Evolutionary conservation across 2,329 filamentous ascomycete genomes (phyloP).

Genomic region (Pestalotiopsis sp.): DNA sequence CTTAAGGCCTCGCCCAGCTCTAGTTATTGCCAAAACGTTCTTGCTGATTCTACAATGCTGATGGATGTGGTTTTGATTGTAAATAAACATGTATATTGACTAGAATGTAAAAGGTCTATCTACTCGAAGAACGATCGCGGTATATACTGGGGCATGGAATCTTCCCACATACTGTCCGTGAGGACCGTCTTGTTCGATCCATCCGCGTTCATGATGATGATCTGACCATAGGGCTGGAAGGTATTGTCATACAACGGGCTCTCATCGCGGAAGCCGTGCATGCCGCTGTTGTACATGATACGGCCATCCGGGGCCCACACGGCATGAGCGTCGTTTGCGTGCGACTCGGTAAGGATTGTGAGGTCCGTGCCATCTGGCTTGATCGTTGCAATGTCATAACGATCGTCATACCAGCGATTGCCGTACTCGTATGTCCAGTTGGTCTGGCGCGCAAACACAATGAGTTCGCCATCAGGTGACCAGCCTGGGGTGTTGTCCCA

Average conservation of each 20-base stretch:
- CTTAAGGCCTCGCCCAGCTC: too few relatives aligned
- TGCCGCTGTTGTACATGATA: conserved; percentile 43
- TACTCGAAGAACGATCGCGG: not conserved
- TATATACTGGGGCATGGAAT: conserved; percentile 31
- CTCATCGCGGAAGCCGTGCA: conserved; percentile 47
- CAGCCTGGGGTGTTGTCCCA: conserved; percentile 43
- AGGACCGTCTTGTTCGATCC: conserved; percentile 34
- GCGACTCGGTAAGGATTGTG: conserved; percentile 34
- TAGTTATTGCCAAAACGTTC: too few relatives aligned
- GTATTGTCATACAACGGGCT: conserved; percentile 42
- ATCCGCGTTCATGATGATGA: conserved; percentile 45
- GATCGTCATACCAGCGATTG: conserved; percentile 28
- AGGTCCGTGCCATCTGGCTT: conserved; percentile 41
- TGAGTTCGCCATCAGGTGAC: conserved; percentile 40
- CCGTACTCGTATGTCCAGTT: conserved; percentile 17
- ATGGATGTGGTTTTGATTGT: too few relatives aligned
- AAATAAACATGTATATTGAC: too few relatives aligned
- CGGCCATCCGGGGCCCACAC: conserved; percentile 44
- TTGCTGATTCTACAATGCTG: too few relatives aligned
- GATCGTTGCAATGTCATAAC: conserved; percentile 45
- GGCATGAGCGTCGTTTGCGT: conserved; percentile 46
- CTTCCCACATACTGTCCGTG: conserved; percentile 36
- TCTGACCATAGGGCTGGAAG: conserved; percentile 29
- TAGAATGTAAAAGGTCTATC: not conserved
- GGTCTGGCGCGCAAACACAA: conserved; percentile 41